phyloP scores from a whole-genome alignment of 208 protist genomes.

The Crithidia mellificae region DNA sequence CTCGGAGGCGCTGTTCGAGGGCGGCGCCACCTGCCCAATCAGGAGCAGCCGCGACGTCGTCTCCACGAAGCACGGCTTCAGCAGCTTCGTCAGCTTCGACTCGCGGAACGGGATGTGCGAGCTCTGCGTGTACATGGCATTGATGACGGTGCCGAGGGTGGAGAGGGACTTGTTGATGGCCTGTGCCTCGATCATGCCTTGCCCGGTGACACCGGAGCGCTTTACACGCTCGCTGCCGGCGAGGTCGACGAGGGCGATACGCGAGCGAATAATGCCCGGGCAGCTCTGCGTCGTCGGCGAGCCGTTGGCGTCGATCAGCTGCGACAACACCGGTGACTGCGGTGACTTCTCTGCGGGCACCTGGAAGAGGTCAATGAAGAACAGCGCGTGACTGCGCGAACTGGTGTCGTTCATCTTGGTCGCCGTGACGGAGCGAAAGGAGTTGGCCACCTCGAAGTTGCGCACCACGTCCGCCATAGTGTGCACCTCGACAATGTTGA shows the following conservation, averaged over 20 bases:
- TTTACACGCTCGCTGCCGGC: slow-evolving; percentile 94
- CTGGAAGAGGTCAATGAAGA: slow-evolving; percentile 91
- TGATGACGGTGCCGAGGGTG: slow-evolving; percentile 83
- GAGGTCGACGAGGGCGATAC: slow-evolving; percentile 96
- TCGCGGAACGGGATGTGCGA: slow-evolving; percentile 89
- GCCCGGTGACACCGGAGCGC: slow-evolving; percentile 80
- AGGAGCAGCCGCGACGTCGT: slow-evolving; percentile 71
- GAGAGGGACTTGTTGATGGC: slow-evolving; percentile 91
- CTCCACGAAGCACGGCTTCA: slow-evolving; percentile 80
- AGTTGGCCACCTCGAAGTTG: slow-evolving; percentile 78
- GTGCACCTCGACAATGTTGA: slow-evolving; percentile 65
- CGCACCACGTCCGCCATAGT: slow-evolving; percentile 73
- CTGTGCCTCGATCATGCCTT: slow-evolving; percentile 89
- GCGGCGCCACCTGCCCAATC: slow-evolving; percentile 82
- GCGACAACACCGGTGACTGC: slow-evolving; percentile 37
- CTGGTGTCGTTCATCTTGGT: slow-evolving; percentile 92
- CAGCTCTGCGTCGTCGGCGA: slow-evolving; percentile 40
- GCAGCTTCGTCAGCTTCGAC: slow-evolving; percentile 92
- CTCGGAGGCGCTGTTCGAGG: slow-evolving; percentile 58
- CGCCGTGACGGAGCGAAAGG: slow-evolving; percentile 68
- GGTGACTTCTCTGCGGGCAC: slow-evolving; percentile 24
- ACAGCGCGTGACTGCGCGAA: slow-evolving; percentile 88
- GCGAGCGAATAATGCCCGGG: slow-evolving; percentile 83
- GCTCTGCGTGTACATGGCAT: slow-evolving; percentile 80
- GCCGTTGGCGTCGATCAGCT: slow-evolving; percentile 60